Conservation (phyloP, 2,329 filamentous ascomycete species). For the Acephala macrosclerotiorum region DNA sequence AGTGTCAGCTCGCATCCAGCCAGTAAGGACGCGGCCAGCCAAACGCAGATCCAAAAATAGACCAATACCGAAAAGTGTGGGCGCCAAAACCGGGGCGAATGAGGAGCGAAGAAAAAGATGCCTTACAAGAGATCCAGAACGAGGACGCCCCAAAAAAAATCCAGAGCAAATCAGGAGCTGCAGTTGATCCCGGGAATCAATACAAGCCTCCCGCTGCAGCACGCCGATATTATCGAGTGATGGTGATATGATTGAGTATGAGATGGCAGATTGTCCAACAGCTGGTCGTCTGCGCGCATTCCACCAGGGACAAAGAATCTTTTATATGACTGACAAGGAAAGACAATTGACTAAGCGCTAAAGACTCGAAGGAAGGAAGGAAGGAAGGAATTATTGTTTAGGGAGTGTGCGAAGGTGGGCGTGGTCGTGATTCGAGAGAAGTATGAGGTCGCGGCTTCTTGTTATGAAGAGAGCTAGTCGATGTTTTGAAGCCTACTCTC, state of each 20-base stretch:
- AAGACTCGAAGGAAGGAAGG: constrained; percentile 9
- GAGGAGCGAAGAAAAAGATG: constrained; percentile 22
- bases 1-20: constrained; percentile 36
- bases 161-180: constrained; percentile 28
- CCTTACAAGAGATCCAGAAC: constrained; percentile 29
- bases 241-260: constrained; percentile 4
- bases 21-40: constrained; percentile 29
- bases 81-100: constrained; percentile 32
- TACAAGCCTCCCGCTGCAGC: constrained; percentile 27
- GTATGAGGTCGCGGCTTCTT: neutral
- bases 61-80: constrained; percentile 26
- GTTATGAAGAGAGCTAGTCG: too few species aligned
- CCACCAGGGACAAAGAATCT: constrained; percentile 29
- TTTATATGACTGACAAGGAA: constrained; percentile 21
- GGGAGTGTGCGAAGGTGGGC: neutral
- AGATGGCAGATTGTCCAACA: constrained; percentile 13
- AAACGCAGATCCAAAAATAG: constrained; percentile 34
- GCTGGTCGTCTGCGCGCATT: constrained; percentile 21
- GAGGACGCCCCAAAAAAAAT: constrained; percentile 15
- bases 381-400: constrained; percentile 22
- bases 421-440: neutral
- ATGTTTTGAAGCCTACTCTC: neutral
- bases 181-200: constrained; percentile 17
- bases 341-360: neutral
- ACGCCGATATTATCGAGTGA: constrained; percentile 20